Conservation (phyloP, 2,329 filamentous ascomycete genomes). For the Helotiales sp. region DNA sequence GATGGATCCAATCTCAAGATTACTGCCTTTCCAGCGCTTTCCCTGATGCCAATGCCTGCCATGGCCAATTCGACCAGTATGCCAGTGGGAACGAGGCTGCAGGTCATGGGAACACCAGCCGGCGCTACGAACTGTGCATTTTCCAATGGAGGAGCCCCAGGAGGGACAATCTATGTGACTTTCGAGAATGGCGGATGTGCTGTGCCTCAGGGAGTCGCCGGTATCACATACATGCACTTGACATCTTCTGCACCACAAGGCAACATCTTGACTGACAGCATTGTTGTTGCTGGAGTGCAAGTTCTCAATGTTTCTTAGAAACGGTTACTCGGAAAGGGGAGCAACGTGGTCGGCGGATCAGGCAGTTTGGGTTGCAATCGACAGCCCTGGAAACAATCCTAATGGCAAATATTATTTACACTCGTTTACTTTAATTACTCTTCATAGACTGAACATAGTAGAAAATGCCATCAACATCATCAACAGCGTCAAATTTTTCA, state of each 20-base stretch:
- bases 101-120: neutral
- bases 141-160: constrained; percentile 7
- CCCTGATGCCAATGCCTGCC: neutral
- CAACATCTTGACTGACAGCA: constrained; percentile 2
- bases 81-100: constrained; percentile 7
- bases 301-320: constrained; percentile 8
- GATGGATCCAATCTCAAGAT: constrained; percentile 8
- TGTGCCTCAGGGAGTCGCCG: neutral
- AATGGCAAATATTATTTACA: constrained; percentile 6
- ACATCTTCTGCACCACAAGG: constrained; percentile 1
- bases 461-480: neutral
- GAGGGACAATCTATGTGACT: constrained; percentile 1
- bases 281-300: constrained; percentile 8
- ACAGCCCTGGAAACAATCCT: neutral
- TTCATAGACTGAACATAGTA: neutral
- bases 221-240: constrained; percentile 10
- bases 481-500: neutral
- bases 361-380: neutral
- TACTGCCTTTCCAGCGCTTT: neutral
- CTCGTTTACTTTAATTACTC: neutral
- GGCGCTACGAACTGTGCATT: constrained; percentile 11
- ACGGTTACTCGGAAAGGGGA: too few relatives aligned
- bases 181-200: neutral
- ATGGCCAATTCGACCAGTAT: constrained; percentile 3
- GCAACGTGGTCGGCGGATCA: neutral